Evolutionary conservation across 441 rosid genomes (phyloP), one percentile per base, ranked within the genome.

Genomic region (Daphne laureola): DNA sequence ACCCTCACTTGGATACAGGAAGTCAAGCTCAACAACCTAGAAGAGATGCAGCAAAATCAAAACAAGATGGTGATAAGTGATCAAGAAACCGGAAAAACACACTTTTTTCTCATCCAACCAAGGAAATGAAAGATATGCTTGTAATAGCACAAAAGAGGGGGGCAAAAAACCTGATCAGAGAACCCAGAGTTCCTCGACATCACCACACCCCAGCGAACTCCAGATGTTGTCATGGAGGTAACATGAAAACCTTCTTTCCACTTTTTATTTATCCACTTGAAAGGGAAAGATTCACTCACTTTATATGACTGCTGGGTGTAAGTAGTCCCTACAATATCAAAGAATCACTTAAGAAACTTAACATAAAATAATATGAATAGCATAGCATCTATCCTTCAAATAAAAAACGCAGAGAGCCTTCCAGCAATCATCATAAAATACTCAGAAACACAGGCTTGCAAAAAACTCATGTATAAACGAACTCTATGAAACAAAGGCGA

Each of bases 21-120:
- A 82, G 65, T 90, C 95, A 35, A 90, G 85, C 77, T 90, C 97
- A 68, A 90, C 95, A n/a, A 90, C 95, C 97, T 89, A 58, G 67
- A 26, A 55, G 54, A 13, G 14, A 57, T 53, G 58, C 15, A 23
- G 61, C 36, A 54, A 13, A 31, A 9, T 17, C 38, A 31, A 9
- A 31, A 31, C 12, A 2, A 31, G 38, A 31, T 31, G 9, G 5
- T 5, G 11, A 7, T 31, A 31, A 31, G 11, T 6, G 38, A 31
- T 9, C 9, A 31, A 31, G 11, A 31, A 31, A 31, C 11, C 2
- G 11, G 38, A 31, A 31, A 31, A 2, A 31, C 6, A 7, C 38
- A 31, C 11, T 31, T 11, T 31, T 43, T 21, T 16, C 4, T 13
- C 16, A 45, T 35, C 26, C 31, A 49, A 18, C n/a, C 8, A 31